Evolutionary conservation across 495 filamentous ascomycete species (phyloP).

Genomic region (Pseudoneurospora amorphoporcata): DNA sequence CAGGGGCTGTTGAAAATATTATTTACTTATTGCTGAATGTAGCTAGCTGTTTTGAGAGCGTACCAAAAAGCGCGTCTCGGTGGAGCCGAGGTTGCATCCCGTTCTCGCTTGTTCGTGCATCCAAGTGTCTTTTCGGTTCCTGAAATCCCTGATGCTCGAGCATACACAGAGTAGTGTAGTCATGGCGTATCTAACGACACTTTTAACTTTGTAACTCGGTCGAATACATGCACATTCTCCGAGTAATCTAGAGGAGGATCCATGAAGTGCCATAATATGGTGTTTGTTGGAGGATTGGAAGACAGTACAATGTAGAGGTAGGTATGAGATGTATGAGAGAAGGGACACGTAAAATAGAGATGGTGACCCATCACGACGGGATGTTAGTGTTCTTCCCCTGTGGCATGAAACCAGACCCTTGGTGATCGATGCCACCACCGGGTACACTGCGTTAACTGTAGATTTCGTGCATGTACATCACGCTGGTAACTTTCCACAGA

Average conservation of each 20-base stretch:
- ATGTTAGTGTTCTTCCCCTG: not conserved
- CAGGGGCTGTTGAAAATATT: not conserved
- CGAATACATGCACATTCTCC: not conserved
- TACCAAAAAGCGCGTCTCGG: constrained; percentile 1
- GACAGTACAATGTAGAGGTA: not conserved
- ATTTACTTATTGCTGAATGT: not conserved
- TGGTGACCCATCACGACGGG: not conserved
- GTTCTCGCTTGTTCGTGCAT: not conserved
- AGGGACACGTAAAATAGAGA: not conserved
- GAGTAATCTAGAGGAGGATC: not conserved
- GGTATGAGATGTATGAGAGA: not conserved
- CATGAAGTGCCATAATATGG: not conserved
- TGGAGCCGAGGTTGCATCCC: not conserved
- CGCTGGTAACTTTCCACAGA: not conserved
- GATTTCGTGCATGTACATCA: not conserved
- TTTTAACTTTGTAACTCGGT: not conserved
- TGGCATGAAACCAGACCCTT: not conserved
- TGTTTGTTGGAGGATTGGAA: not conserved
- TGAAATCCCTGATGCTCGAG: not conserved
- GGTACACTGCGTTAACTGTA: not conserved
- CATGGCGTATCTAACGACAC: not conserved
- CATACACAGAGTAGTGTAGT: not conserved
- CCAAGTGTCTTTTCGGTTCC: not conserved
- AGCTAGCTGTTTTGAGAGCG: not conserved
- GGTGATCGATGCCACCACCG: not conserved